Evolutionary conservation across 78 protist genomes (phyloP), one percentile per base, ranked within the genome.

Genomic region (Chrysochromulina tobinii): DNA sequence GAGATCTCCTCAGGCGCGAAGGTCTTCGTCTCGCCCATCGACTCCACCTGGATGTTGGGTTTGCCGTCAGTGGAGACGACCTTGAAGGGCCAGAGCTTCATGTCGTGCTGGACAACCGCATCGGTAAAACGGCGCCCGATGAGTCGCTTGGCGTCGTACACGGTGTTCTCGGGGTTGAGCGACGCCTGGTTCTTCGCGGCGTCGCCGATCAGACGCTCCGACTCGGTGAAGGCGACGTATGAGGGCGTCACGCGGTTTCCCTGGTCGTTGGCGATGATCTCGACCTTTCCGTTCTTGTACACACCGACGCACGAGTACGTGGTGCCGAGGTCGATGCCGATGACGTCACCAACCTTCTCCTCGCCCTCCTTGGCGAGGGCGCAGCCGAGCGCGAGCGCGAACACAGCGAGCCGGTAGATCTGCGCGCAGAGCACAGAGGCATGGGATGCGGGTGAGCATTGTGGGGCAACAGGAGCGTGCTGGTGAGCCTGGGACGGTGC

Each of bases 221-320:
- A 58, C 59, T 97, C 99, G 53, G 90, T 68, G 92, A 99, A 99
- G 53, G 99, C 99, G 25, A 99, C 99, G 73, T 93, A 98, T 17
- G 99, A 98, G 54, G 99, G 99, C 17, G 99, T 98, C 54, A 98
- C 96, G 68, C 99, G 95, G 97, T 97, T 98, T 73, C 99, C 99
- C 94, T 97, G 99, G 92, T 99, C 99, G 96, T 99, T 99, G 88
- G 99, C 98, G 90, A 99, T 98, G 86, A 99, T 98, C 94, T 96
- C 98, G 21, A 91, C 95, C 67, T 27, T 38, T 61, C 93, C 95
- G 88, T 91, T 88, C 81, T 86, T 77, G 77, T 64, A 93, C 27
- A 94, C 93, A 1, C 96, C 97, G 6, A 96, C 97, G 57, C 95
- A 94, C 2, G 96, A 95, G 94, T 95, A 91, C 25, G 93, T 91